Evolutionary conservation across 306 rosid genomes (phyloP), one percentile per base, ranked within the genome.

Genomic region (Sicyos edulis): DNA sequence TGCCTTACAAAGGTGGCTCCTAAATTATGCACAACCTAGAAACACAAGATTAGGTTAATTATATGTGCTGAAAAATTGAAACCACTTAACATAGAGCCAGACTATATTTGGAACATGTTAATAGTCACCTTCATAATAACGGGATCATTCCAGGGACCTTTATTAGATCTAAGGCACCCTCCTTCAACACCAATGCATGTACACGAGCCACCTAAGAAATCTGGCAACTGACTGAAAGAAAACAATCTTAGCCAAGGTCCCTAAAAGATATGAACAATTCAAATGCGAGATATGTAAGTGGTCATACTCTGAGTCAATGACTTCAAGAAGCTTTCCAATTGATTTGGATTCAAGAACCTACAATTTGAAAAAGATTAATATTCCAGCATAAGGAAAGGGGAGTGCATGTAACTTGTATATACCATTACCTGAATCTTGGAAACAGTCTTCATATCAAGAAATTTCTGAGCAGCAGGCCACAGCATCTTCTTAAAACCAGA

Each of bases 381-480:
- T 76, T 49, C 50, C 62, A 45, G 56, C 70, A 58, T 37, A 40
- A 81, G 61, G 66, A 34, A 8, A 26, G 53, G 54, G 49, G 45
- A 55, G 22, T n/a, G 55, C 67, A 57, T 59, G 42, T 20, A 61
- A 45, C 47, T 22, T 45, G 47, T 59, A 55, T 57, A 79, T 73
- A 64, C 77, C 57, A 51, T 17, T 79, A 95, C 99, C 86, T 87
- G 97, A 82, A 95, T 95, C 88, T 95, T 95, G 12, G 86, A 81
- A 22, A 84, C 78, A 14, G 99, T 95, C 85, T 95, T 86, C 54
- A 86, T 61, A 67, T 95, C 99, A 76, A 91, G 89, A 85, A 91
- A 86, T 72, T 86, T 95, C 74, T 87, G 95, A 10, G 96, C 97
- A 75, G 99, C 91, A 67, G 96, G 97, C 99, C 99, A 95, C 73